These are phyloP conservation scores for Oxytropis ochrocephala DNA, from an alignment of 306 rosid species.

Conservation along the genomic window DNA sequence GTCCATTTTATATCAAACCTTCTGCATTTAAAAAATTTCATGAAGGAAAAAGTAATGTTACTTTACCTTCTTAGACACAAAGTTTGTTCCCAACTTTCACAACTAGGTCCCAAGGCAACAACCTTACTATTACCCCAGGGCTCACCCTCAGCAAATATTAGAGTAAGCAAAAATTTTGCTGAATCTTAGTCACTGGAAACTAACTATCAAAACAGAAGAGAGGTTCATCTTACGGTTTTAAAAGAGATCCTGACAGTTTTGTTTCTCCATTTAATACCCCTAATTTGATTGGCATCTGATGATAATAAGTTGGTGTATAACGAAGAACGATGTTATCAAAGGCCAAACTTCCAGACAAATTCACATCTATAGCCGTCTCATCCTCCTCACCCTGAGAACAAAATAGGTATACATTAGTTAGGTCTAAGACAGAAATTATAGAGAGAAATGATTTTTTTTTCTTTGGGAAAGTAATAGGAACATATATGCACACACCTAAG, in stretches of 20 bases:
- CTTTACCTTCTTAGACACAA: too few species aligned
- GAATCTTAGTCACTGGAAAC: not conserved
- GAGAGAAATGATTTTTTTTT: not conserved
- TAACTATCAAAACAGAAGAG: not conserved
- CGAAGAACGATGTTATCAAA: slow-evolving; percentile 76
- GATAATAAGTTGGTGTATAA: slow-evolving; percentile 68
- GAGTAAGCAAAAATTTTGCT: slow-evolving; percentile 4
- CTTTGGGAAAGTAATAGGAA: not conserved
- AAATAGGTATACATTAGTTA: slow-evolving; percentile 13
- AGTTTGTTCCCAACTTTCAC: not conserved
- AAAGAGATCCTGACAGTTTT: slow-evolving; percentile 80
- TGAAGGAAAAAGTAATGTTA: slow-evolving; percentile 1
- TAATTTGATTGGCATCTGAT: slow-evolving; percentile 55
- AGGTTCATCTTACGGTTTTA: slow-evolving; percentile 71
- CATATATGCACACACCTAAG: not conserved
- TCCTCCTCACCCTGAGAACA: slow-evolving; percentile 78
- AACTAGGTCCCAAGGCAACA: not conserved
- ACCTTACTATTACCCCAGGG: not conserved
- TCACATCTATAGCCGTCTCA: slow-evolving; percentile 81
- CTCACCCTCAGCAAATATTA: not conserved
- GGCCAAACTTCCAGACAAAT: slow-evolving; percentile 81
- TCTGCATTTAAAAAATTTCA: slow-evolving; percentile 34
- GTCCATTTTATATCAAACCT: slow-evolving; percentile 82
- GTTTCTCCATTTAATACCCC: slow-evolving; percentile 84
- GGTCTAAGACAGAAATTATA: not conserved